These are phyloP conservation scores for Phytopythium montanum DNA, from an alignment of 352 stramenopile genomes.

Conservation along the genomic window DNA sequence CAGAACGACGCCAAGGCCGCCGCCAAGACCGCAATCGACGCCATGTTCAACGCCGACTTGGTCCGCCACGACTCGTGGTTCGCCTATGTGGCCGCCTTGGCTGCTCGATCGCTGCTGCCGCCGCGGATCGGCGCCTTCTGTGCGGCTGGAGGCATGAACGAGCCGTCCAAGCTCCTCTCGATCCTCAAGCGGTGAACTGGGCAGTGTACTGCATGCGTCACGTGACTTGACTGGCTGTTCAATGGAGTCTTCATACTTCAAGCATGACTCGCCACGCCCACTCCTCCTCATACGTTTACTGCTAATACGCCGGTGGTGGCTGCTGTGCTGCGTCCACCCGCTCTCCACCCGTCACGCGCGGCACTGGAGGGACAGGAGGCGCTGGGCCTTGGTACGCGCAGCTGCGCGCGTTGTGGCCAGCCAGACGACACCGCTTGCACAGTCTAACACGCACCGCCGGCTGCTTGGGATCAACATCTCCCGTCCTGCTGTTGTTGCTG, in stretches of 20 bases:
- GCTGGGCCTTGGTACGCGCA: conserved; percentile 21
- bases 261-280: background rate
- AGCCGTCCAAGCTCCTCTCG: conserved; percentile 30
- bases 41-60: conserved; percentile 58
- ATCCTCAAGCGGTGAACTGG: conserved; percentile 32
- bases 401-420: conserved; percentile 50
- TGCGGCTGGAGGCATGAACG: conserved; percentile 27
- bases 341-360: background rate
- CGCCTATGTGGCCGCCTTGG: conserved; percentile 25
- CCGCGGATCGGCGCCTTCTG: conserved; percentile 21
- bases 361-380: background rate
- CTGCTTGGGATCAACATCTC: conserved; percentile 7
- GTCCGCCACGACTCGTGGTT: conserved; percentile 51
- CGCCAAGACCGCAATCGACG: conserved; percentile 44
- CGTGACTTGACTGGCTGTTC: background rate
- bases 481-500: background rate
- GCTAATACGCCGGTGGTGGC: background rate
- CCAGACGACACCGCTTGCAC: conserved; percentile 41
- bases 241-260: background rate
- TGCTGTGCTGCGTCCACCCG: background rate
- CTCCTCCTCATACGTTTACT: background rate
- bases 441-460: conserved; percentile 21
- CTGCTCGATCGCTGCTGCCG: conserved; percentile 25
- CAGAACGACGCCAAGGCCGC: conserved; percentile 45
- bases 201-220: background rate